phyloP scores from a whole-genome alignment of 176 grass and related monocot genomes.

The Coix lacrymajobi region DNA sequence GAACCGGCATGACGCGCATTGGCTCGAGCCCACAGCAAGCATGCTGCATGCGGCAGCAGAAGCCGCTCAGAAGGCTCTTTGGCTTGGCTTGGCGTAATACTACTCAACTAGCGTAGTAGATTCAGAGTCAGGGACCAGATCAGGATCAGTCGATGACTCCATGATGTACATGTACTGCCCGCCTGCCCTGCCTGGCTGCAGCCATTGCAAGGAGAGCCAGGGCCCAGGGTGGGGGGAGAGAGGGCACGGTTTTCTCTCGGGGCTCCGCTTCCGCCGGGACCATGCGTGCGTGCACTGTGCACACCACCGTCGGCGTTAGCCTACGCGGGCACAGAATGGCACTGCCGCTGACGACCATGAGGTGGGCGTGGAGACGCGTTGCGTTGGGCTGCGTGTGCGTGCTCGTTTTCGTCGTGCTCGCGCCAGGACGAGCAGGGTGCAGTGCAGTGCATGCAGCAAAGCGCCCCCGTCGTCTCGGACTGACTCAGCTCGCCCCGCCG shows the following conservation, averaged over 20 bases:
- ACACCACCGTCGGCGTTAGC: neutral
- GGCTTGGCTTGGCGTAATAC: too few relatives aligned
- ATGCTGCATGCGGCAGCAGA: too few relatives aligned
- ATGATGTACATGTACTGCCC: too few relatives aligned
- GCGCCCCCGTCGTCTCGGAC: neutral
- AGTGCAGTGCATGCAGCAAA: neutral
- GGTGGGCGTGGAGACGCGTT: neutral
- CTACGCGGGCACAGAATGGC: neutral
- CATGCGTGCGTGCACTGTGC: neutral
- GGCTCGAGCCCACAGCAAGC: too few relatives aligned
- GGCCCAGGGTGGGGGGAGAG: too few relatives aligned
- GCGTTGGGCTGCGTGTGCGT: conserved; percentile 24
- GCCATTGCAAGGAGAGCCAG: neutral
- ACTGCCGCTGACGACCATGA: neutral
- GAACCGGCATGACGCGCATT: too few relatives aligned
- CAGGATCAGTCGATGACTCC: neutral
- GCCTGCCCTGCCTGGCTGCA: neutral
- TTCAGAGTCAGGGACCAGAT: neutral
- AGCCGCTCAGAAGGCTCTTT: too few relatives aligned
- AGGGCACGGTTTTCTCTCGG: neutral
- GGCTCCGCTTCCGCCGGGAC: neutral
- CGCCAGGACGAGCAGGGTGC: neutral
- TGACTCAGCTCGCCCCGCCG: neutral
- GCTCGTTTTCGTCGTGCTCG: neutral
- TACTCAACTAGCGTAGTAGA: too few relatives aligned